Base-by-base conservation (phyloP, 345 rosid species). In the Rhodomyrtus tomentosa region DNA sequence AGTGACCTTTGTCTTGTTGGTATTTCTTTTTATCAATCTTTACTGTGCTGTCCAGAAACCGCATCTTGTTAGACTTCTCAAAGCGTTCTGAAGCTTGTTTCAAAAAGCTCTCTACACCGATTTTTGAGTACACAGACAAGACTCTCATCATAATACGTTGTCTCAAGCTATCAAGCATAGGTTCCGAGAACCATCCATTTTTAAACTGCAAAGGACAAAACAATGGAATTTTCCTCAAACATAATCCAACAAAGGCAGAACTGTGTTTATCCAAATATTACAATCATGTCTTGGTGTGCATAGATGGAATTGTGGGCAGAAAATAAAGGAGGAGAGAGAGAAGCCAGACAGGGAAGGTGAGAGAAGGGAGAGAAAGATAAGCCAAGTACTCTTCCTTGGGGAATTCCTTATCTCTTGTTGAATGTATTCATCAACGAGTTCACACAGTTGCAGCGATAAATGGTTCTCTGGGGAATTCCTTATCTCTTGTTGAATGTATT, bases 111-210 rank as follows among this genome's bases (percentile, higher is more conserved):
- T 93, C 91, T 38, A 93, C 96, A 82, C 96, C 99, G 22, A 91
- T 8, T 85, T 90, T 88, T 25, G 98, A 96, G 87, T 88, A 97
- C 49, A 95, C 90, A 82, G 96, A 92, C 85, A 97, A 89, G 89
- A 94, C 96, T 90, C 94, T 92, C 88, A 95, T 86, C 90, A 94
- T 92, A 50, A 95, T 92, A 73, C 96, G 92, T 84, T 90, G 92
- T 88, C 98, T 93, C 83, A 95, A 88, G 86, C 93, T 89, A 86
- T 94, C 98, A 86, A 94, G 93, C 88, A 91, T 84, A 59, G 91
- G 85, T 84, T 89, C 93, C 12, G 91, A 90, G 89, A 97, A 95
- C 99, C 99, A 97, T 85, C 99, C 99, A 80, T 96, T 91, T 93
- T 89, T 93, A 85, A 89, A 89, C 99, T 97, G 90, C 88, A 84